Evolutionary conservation across 352 stramenopile genomes (phyloP).

Genomic region (Phytopythium helicoides): DNA sequence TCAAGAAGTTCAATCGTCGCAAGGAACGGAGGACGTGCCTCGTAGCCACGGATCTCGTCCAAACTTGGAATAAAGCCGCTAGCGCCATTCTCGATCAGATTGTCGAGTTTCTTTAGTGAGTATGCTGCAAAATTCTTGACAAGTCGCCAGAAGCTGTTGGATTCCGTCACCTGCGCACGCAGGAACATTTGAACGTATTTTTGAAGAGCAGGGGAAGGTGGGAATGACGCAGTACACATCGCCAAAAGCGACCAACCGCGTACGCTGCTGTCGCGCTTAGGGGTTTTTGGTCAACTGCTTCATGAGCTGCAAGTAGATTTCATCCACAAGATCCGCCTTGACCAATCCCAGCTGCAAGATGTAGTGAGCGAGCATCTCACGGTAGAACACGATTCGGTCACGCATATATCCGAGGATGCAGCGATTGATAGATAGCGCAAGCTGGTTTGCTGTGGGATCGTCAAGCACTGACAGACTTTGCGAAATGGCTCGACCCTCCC

Average conservation of each 20-base stretch:
- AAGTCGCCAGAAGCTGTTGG: constrained; percentile 72
- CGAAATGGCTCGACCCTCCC: constrained; percentile 61
- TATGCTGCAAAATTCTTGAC: constrained; percentile 91
- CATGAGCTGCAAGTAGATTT: constrained; percentile 93
- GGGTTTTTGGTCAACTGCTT: constrained; percentile 94
- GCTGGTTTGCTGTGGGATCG: constrained; percentile 35
- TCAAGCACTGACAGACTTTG: constrained; percentile 64
- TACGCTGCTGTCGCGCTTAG: constrained; percentile 87
- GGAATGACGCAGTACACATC: constrained; percentile 92
- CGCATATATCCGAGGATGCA: constrained; percentile 94
- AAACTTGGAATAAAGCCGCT: constrained; percentile 94
- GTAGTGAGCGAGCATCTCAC: constrained; percentile 93
- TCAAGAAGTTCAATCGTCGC: constrained; percentile 93
- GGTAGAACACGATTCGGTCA: constrained; percentile 92
- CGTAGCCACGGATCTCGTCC: constrained; percentile 92
- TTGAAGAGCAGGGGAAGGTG: constrained; percentile 83
- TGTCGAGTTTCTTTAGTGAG: constrained; percentile 90
- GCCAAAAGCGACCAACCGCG: constrained; percentile 93
- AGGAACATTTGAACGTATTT: constrained; percentile 92
- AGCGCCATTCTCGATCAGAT: constrained; percentile 80
- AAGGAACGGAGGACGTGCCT: constrained; percentile 91
- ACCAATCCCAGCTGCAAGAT: constrained; percentile 91
- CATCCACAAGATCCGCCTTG: constrained; percentile 86
- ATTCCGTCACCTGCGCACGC: constrained; percentile 67
- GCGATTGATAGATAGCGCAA: constrained; percentile 89